A percentile compares a stretch with the other conserved stretches of the same genome.
Conservation (phyloP, 176 grass and related monocot species). For the Triticum timopheevii region DNA sequence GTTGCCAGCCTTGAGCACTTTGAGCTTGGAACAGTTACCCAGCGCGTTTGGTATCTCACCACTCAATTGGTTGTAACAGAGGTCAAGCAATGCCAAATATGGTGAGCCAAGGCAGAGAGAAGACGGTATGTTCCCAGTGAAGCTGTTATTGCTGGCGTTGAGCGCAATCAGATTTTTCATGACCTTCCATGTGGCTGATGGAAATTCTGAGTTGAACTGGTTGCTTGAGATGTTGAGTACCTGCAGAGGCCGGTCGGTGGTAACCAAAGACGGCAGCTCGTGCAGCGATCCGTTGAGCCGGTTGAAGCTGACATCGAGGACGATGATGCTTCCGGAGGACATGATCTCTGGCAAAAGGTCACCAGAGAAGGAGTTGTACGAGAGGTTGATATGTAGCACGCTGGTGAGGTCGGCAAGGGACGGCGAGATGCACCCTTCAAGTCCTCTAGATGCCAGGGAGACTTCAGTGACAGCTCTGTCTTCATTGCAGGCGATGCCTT, state of each 20-base stretch:
- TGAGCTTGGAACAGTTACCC: slow-evolving; percentile 10
- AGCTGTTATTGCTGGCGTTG: slow-evolving; percentile 11
- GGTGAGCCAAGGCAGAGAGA: not conserved
- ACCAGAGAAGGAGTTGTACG: not conserved
- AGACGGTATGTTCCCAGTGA: not conserved
- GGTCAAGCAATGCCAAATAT: slow-evolving; percentile 1
- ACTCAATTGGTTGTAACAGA: slow-evolving; percentile 27
- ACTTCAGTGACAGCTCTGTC: not conserved
- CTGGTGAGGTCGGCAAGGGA: not conserved
- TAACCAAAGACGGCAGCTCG: not conserved
- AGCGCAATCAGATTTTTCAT: not conserved
- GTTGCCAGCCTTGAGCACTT: slow-evolving; percentile 3
- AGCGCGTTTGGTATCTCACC: not conserved
- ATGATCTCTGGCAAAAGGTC: not conserved
- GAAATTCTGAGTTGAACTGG: not conserved
- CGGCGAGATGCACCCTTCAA: slow-evolving; percentile 1
- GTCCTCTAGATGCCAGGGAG: not conserved
- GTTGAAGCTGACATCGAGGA: slow-evolving; percentile 23
- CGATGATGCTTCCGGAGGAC: not conserved
- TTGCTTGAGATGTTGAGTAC: slow-evolving; percentile 35
- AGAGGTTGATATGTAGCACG: not conserved
- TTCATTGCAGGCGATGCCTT: not conserved
- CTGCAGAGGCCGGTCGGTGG: not conserved
- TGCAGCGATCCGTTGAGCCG: not conserved
- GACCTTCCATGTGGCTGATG: not conserved